Percentiles rank a stretch among this genome's conserved stretches.
Evolutionary conservation across 2,329 filamentous ascomycete species (phyloP).

Genomic region (Colletotrichum sp.): DNA sequence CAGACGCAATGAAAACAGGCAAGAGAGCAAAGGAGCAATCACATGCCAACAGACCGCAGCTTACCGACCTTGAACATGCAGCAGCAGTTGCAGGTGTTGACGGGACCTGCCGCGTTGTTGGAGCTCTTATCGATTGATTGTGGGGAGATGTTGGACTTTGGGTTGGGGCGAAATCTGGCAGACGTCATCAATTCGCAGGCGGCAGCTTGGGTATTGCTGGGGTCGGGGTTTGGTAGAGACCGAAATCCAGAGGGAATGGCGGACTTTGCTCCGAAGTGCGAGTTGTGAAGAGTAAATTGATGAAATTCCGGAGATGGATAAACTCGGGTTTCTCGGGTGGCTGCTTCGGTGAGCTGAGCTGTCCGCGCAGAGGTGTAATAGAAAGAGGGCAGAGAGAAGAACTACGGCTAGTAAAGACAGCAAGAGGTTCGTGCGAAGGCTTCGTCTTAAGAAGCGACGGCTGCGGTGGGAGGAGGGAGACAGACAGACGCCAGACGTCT

Average conservation of each 20-base stretch:
- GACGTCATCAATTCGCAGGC: conserved; percentile 8
- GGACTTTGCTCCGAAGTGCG: not conserved
- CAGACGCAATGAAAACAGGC: not conserved
- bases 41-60: conserved; percentile 6
- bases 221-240: not conserved
- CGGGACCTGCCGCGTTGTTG: not conserved
- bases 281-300: not conserved
- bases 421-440: not conserved
- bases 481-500: not conserved
- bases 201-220: not conserved
- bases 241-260: not conserved
- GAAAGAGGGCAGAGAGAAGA: not conserved
- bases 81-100: not conserved
- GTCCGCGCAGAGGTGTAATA: not conserved
- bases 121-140: conserved; percentile 16
- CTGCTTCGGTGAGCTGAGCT: not conserved
- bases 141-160: not conserved
- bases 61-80: conserved; percentile 3
- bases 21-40: not conserved
- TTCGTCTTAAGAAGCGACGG: conserved; percentile 3
- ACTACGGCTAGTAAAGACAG: not conserved
- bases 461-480: not conserved
- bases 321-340: not conserved
- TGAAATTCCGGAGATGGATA: not conserved
- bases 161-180: not conserved